Percentiles rank a stretch among this genome's conserved stretches.
These are phyloP conservation scores for Colletotrichum kahawae DNA, from an alignment of 2,329 filamentous ascomycete species.

Conservation along the genomic window DNA sequence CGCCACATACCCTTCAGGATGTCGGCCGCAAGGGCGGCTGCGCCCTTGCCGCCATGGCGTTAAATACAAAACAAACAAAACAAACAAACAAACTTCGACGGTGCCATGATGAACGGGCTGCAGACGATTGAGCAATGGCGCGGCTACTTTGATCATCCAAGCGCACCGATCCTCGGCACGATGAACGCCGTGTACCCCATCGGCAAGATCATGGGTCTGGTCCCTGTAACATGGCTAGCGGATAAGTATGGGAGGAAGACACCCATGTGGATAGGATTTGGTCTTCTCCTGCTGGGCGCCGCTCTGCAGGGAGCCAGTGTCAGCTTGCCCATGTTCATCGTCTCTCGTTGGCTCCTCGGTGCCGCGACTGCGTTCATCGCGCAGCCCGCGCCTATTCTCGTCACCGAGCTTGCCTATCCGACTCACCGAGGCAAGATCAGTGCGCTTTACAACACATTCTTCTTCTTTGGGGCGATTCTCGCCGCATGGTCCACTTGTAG, in stretches of 20 bases:
- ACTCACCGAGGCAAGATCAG: slow-evolving; percentile 37
- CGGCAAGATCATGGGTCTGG: slow-evolving; percentile 15
- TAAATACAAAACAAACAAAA: no score
- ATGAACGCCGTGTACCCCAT: slow-evolving; percentile 21
- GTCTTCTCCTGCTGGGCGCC: slow-evolving; percentile 35
- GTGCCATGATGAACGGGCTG: slow-evolving; percentile 36
- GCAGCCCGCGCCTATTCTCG: slow-evolving; percentile 35
- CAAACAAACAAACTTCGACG: no score
- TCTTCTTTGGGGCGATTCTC: slow-evolving; percentile 41
- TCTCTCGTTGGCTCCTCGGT: slow-evolving; percentile 37
- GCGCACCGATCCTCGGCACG: neutral
- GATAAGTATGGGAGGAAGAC: slow-evolving; percentile 41
- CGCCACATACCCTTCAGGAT: no score
- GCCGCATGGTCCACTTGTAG: slow-evolving; percentile 31
- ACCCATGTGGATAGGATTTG: slow-evolving; percentile 34
- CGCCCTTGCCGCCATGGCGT: no score
- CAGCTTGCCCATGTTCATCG: slow-evolving; percentile 35
- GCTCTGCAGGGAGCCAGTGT: slow-evolving; percentile 30
- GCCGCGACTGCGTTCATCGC: slow-evolving; percentile 34
- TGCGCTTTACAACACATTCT: slow-evolving; percentile 50
- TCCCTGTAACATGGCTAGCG: slow-evolving; percentile 24
- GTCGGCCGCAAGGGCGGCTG: no score
- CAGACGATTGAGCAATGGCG: slow-evolving; percentile 41
- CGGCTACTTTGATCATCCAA: slow-evolving; percentile 32
- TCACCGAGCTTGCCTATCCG: slow-evolving; percentile 40